phyloP scores from a whole-genome alignment of 345 rosid species.

The Brassica rapa region DNA sequence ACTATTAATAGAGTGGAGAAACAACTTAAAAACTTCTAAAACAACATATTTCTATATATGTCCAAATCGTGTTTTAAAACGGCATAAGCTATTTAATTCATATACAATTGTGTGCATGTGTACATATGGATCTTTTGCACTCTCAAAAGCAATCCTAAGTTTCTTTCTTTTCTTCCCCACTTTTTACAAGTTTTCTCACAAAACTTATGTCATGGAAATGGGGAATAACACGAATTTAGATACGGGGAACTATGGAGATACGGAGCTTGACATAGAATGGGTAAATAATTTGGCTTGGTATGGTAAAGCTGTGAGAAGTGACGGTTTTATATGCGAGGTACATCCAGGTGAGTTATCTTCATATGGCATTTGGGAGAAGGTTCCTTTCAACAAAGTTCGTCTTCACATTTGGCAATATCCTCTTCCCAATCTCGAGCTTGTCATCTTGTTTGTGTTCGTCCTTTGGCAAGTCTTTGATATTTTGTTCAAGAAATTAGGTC shows the following conservation, averaged over 20 bases:
- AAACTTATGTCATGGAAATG: neutral
- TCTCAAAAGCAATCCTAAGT: neutral
- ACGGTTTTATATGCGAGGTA: constrained; percentile 23
- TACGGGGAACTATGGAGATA: neutral
- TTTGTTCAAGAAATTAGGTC: constrained; percentile 31
- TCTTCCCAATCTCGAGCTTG: constrained; percentile 32
- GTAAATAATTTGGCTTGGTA: constrained; percentile 3
- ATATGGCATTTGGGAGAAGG: constrained; percentile 35
- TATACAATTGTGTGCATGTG: neutral
- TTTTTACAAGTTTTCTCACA: neutral
- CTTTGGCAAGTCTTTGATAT: constrained; percentile 36
- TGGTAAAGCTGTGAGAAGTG: constrained; percentile 1
- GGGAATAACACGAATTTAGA: neutral
- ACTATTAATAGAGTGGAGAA: constrained; percentile 11
- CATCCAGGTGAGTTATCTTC: constrained; percentile 38
- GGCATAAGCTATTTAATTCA: neutral
- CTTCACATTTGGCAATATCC: constrained; percentile 28
- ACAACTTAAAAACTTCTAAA: constrained; percentile 5
- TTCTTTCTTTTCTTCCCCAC: neutral
- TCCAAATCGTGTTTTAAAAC: neutral
- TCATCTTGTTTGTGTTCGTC: constrained; percentile 19
- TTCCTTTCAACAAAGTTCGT: neutral
- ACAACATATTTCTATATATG: constrained; percentile 15
- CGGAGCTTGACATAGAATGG: neutral
- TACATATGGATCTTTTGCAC: neutral